Conservation (phyloP, 2,329 filamentous ascomycete species). For the Penicillium sp. region DNA sequence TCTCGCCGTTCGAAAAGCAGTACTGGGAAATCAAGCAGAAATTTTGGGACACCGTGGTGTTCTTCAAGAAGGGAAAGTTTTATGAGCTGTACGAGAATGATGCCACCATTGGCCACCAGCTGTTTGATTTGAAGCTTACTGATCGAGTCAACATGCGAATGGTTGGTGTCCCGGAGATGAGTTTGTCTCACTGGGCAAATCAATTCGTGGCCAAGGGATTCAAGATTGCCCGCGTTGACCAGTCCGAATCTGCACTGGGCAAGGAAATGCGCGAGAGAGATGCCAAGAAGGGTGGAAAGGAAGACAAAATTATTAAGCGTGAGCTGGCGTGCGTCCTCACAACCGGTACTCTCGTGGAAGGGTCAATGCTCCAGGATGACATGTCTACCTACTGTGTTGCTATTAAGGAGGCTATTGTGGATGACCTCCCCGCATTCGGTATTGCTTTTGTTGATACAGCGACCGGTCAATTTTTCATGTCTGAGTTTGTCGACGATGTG, state of each 20-base stretch:
- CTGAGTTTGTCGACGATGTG: constrained; percentile 85
- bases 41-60: constrained; percentile 95
- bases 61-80: constrained; percentile 99
- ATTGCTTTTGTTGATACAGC: constrained; percentile 94
- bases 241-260: constrained; percentile 90
- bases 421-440: constrained; percentile 80
- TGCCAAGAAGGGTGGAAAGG: constrained; percentile 58
- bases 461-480: constrained; percentile 92
- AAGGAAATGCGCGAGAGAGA: constrained; percentile 99
- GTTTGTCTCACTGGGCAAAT: constrained; percentile 94
- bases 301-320: constrained; percentile 89
- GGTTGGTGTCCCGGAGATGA: constrained; percentile 96
- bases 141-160: constrained; percentile 99
- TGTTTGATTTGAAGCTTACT: constrained; percentile 96
- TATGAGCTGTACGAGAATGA: constrained; percentile 99
- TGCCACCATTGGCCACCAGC: constrained; percentile 90
- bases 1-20: constrained; percentile 94
- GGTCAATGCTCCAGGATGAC: constrained; percentile 95
- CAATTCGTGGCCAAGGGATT: constrained; percentile 98
- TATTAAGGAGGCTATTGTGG: constrained; percentile 75
- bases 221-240: constrained; percentile 95
- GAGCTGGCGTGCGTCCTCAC: constrained; percentile 91
- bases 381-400: constrained; percentile 96
- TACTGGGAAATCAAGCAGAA: constrained; percentile 99
- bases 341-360: constrained; percentile 88